Evolutionary conservation across 345 rosid species (phyloP), one percentile per base, ranked within the genome.

Genomic region (Salix caprea): DNA sequence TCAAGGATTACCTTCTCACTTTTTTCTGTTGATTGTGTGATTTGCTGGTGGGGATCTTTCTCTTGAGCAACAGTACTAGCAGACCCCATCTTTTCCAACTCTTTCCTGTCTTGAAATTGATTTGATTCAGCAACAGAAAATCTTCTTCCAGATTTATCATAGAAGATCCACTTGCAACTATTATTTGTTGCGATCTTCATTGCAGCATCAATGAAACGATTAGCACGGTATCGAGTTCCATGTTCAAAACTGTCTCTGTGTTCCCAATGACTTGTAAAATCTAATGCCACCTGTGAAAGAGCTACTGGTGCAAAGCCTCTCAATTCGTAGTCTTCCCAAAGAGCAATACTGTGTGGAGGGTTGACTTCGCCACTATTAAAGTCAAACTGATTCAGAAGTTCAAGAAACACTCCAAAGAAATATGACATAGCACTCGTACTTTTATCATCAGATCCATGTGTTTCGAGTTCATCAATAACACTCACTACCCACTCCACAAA

Each of bases 311-410:
- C 84, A 86, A 90, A 90, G 50, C 94, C 94, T 76, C 91, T 87
- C 78, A 95, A 83, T 78, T 95, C 96, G 30, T 88, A 88, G 84
- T 95, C 97, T 85, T 93, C 99, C 97, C 99, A 95, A 13, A 93
- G 87, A 82, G 93, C 89, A 76, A 74, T 65, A 36, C 24, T 78
- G 48, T 68, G 70, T 42, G 70, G 75, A 73, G 83, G 72, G 40
- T 77, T 56, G 10, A 54, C 75, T 71, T 76, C 85, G 42, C 66
- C 70, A 44, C 71, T 42, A 0, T 72, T 78, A 62, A 46, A 28
- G 56, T 84, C 83, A 39, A 91, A 46, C 75, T 58, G 82, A 86
- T 81, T 84, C 72, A 90, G 82, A 65, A 93, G 86, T 72, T 81
- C 76, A 73, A 82, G 70, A 18, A 91, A 86, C 71, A 83, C 78